Base-by-base conservation (phyloP, 2,329 filamentous ascomycete genomes). In the Leptosphaerulina australis region DNA sequence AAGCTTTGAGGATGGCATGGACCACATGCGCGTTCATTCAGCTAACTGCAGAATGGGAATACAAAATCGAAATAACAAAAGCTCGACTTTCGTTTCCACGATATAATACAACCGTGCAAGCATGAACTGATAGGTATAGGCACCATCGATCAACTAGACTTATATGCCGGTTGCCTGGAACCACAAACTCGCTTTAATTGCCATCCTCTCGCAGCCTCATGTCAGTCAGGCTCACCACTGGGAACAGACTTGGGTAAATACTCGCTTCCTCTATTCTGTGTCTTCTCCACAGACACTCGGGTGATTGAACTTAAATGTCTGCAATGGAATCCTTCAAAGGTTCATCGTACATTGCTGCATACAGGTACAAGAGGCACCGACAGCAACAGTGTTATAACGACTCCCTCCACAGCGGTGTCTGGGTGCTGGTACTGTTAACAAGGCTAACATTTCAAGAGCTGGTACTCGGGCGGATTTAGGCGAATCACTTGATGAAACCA, bases 391-490 rank as follows among this genome's bases (percentile, higher is more conserved):
- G 14, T 14, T 5, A 48, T 41, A 31, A 37, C 37, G 9, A 21
- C 22, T 25, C 24, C 17, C 18, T 34, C 33, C 22, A 36, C 25
- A 1, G 17, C 44, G 11, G 17, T 48, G 12, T 24, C 53, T 28
- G n/a, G n/a, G 36, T 53, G 14, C 15, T 57, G 18, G 41, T 36
- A 25, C 38, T 50, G 18, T 24, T 62, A n/a, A 45, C 54, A 11
- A 50, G 49, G 7, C 31, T 64, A 21, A 25, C 48, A 9, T 34
- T 61, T 22, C 57, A 62, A 28, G 55, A 61, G 22, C 40, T 41
- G 3, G n/a, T 64, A 21, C 44, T 62, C 14, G 44, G 55, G 46
- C 47, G 54, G 30, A 43, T 57, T 15, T 59, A 64, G 36, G 40
- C 60, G 28, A 58, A 61, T 20, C 56, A 61, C 47, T 28, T 62